Base-by-base conservation (phyloP, 805 yeast genomes). In the Starmerella asiatica region DNA sequence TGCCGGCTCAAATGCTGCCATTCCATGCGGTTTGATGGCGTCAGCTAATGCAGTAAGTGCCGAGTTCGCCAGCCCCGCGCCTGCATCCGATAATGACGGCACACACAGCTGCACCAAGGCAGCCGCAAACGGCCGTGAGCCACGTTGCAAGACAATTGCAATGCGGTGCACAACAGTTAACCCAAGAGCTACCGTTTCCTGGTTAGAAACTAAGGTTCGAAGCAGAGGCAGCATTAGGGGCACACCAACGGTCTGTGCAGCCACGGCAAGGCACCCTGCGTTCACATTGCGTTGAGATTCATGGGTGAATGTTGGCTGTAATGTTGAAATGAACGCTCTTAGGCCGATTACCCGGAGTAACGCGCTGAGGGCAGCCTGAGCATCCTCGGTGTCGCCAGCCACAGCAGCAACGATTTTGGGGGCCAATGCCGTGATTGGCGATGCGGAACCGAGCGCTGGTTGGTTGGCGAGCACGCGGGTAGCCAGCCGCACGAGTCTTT, bases 21-120 rank as follows among this genome's bases (percentile, higher is more conserved):
- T 79, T 34, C 97, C 98, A 59, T 79, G 83, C 0, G 97, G 97
- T 18, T 73, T 66, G 3, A 84, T 72, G 6, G 82, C 76, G 36
- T 81, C 86, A 0, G 96, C 96, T 26, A 88, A 58, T 1, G 77
- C 70, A 0, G 86, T 63, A 2, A 86, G 53, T 0, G 94, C 76
- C 27, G 68, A 62, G 0, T 94, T 94, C 0, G 94, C 26, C 67
- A 11, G 75, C 67, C 2, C 72, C 70, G 40, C 93, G 32, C 70
- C 74, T 11, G 73, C 54, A 41, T 78, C 76, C 2, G 37, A 76
- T 82, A 58, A 84, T 94, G 0, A 28, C 3, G 15, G 31, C 14
- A 17, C 12, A 17, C 38, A 27, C 31, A 31, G 75, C 3, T 62
- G 72, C 2, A 84, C 76, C 12, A 88, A 57, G 5, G 70, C 76